Conservation (phyloP, 2,329 filamentous ascomycete species). For the Beauveria caledonica region DNA sequence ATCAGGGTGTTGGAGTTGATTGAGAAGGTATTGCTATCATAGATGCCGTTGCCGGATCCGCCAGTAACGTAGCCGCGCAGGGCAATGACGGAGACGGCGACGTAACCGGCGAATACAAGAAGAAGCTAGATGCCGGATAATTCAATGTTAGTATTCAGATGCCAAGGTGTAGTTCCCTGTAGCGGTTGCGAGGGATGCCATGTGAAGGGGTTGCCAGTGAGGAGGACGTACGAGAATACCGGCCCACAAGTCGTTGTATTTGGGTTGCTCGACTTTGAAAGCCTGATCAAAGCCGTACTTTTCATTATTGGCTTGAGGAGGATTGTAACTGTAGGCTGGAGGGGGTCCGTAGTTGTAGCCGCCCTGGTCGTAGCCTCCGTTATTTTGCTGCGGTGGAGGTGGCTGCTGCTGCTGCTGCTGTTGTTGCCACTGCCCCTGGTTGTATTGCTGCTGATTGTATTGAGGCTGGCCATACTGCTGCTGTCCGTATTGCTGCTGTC, state of each 20-base stretch:
- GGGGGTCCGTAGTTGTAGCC: slow-evolving; percentile 22
- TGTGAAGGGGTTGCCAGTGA: not conserved
- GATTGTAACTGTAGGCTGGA: slow-evolving; percentile 28
- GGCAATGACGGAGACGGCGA: slow-evolving; percentile 65
- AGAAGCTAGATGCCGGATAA: slow-evolving; percentile 46
- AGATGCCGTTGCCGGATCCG: slow-evolving; percentile 65
- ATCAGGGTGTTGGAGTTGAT: slow-evolving; percentile 80
- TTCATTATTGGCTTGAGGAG: slow-evolving; percentile 31
- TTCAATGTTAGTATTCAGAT: not conserved
- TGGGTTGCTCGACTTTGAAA: slow-evolving; percentile 76
- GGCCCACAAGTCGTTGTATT: slow-evolving; percentile 87
- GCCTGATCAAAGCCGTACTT: slow-evolving; percentile 64
- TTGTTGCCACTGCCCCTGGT: slow-evolving; percentile 17
- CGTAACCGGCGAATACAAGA: slow-evolving; percentile 62
- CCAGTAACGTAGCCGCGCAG: slow-evolving; percentile 63
- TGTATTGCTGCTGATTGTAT: slow-evolving; percentile 17
- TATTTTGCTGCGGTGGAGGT: slow-evolving; percentile 18
- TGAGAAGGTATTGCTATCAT: slow-evolving; percentile 58
- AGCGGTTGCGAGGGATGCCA: too few relatives aligned
- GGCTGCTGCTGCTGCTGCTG: slow-evolving; percentile 24
- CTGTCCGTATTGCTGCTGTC: slow-evolving; percentile 1
- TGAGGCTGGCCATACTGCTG: slow-evolving; percentile 13
- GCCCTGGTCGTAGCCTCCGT: slow-evolving; percentile 14
- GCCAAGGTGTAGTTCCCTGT: not conserved
- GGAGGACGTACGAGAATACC: slow-evolving; percentile 56